Base-by-base conservation (phyloP, 2,329 filamentous ascomycete genomes). In the Fusarium chaquense region DNA sequence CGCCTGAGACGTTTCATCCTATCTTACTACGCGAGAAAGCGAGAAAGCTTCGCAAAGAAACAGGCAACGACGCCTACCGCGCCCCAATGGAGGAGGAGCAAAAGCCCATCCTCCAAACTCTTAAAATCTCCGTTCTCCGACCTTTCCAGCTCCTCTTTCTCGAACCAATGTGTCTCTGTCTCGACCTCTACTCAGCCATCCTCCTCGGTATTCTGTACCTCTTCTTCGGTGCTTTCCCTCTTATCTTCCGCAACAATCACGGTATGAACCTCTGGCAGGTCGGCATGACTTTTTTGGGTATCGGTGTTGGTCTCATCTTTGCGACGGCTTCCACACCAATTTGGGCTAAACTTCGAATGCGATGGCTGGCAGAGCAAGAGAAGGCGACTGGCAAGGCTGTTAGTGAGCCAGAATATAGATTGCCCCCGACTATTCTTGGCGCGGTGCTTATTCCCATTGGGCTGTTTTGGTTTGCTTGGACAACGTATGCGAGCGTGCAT, bases 141-240 rank as follows among this genome's bases (percentile, higher is more conserved):
- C 92, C 92, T 0, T 91, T 94, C 75, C 87, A 94, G 76, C 86
- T 97, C 0, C 83, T 97, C 36, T 78, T 89, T 45, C 84, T 91
- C 45, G 93, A 96, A 80, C 92, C 91, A 43, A 97, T 97, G 92
- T 91, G 89, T 59, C 81, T 94, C 56, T 87, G 89, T 59, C 86
- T 97, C 22, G 93, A 92, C 76, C 80, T 94, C 13, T 92, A 93
- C 72, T 93, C 91, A 0, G 92, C 92, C n/a, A 87, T 97, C 47
- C 81, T 97, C 11, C 83, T 97, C 5, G 93, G 93, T 2, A 90
- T 95, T 24, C 80, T 97, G 1, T 97, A 97, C 76, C 86, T 96
- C 6, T 96, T 95, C 81, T 95, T 95, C 75, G 93, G 92, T 10
- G 92, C 93, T 0, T 95, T 96, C 68, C 86, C 90, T 3, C 81